Percentiles rank a stretch among this genome's conserved stretches.
These are phyloP conservation scores for Aspergillus sp. DNA, from an alignment of 2,329 filamentous ascomycete species.

Conservation along the genomic window DNA sequence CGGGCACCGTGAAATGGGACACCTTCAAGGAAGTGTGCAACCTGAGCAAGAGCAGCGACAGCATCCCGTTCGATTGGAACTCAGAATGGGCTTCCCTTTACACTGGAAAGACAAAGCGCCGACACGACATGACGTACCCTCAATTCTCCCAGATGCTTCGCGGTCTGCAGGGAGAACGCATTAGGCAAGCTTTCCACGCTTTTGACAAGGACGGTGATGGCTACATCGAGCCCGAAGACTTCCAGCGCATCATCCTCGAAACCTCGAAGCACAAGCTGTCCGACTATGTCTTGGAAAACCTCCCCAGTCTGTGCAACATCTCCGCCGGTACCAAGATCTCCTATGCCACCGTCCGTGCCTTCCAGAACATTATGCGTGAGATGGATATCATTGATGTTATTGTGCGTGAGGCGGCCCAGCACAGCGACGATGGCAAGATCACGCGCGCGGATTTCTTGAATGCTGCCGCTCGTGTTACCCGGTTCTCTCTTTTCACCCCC, in stretches of 20 bases:
- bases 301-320: constrained; percentile 93
- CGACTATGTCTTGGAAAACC: constrained; percentile 88
- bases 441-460: constrained; percentile 92
- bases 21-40: constrained; percentile 84
- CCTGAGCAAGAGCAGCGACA: constrained; percentile 80
- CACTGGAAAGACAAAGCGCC: constrained; percentile 81
- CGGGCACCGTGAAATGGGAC: constrained; percentile 84
- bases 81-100: constrained; percentile 96
- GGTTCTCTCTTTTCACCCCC: constrained; percentile 94
- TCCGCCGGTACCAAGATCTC: constrained; percentile 89
- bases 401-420: constrained; percentile 79
- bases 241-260: constrained; percentile 93
- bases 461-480: constrained; percentile 84
- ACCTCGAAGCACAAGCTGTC: constrained; percentile 95
- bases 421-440: constrained; percentile 88
- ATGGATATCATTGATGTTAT: constrained; percentile 98
- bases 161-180: constrained; percentile 91
- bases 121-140: constrained; percentile 89
- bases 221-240: constrained; percentile 93
- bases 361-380: constrained; percentile 96
- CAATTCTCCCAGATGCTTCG: constrained; percentile 99
- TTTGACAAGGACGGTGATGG: constrained; percentile 92
- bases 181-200: constrained; percentile 89
- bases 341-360: constrained; percentile 94
- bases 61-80: constrained; percentile 94